Evolutionary conservation across 106 monocot genomes (phyloP).

Genomic region (Dioscorea zingiberensis): DNA sequence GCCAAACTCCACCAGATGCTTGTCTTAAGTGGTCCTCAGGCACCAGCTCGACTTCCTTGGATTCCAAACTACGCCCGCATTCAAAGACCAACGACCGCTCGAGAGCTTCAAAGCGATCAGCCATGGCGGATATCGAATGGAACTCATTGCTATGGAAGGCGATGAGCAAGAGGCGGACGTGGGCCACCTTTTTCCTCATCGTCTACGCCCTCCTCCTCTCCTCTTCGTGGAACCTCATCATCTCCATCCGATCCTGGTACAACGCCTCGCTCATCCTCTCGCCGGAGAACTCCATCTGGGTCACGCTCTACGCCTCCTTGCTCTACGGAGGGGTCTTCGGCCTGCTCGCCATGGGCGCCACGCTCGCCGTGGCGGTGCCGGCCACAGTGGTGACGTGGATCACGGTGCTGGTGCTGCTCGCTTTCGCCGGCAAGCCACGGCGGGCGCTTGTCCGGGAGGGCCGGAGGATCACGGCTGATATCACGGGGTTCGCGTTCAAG

Average conservation of each 20-base stretch:
- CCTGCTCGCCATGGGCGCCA: constrained; percentile 61
- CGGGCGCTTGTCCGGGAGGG: constrained; percentile 4
- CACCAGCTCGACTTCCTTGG: no score
- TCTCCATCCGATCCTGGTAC: constrained; percentile 82
- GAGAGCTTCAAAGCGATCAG: no score
- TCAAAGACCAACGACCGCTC: no score
- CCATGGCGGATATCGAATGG: constrained; percentile 1
- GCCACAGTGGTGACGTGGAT: constrained; percentile 77
- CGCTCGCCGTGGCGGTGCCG: constrained; percentile 63
- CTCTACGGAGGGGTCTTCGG: constrained; percentile 74
- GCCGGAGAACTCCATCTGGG: constrained; percentile 18
- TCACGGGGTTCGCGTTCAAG: constrained; percentile 2
- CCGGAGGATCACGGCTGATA: constrained; percentile 13
- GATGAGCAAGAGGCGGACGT: constrained; percentile 58
- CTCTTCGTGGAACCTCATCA: constrained; percentile 70
- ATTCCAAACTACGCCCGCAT: no score
- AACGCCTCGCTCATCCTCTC: constrained; percentile 21
- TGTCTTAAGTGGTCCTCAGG: no score
- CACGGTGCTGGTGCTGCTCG: constrained; percentile 70
- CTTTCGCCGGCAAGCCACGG: constrained; percentile 50
- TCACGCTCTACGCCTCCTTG: constrained; percentile 52
- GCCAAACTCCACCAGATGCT: no score
- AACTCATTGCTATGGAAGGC: constrained; percentile 10
- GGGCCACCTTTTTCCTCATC: constrained; percentile 73
- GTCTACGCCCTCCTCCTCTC: constrained; percentile 71